Evolutionary conservation across 805 yeast genomes (phyloP).

Genomic region (Geotrichum ghanense): DNA sequence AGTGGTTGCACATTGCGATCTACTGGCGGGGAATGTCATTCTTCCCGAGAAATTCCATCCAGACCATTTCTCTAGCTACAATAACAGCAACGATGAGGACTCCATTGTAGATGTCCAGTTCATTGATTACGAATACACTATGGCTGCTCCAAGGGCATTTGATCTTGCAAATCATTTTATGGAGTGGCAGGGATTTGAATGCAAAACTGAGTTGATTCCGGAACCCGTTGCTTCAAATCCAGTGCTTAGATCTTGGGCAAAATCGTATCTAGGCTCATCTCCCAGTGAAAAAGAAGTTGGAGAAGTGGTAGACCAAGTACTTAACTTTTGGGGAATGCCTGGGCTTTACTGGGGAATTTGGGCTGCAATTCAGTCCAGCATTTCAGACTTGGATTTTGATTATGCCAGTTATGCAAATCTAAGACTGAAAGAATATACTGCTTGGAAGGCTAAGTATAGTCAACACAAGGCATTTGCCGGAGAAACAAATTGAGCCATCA

Average conservation of each 20-base stretch:
- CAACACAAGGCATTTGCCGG: no score
- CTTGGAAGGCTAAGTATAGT: no score
- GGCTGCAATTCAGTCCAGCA: constrained; percentile 64
- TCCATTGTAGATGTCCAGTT: constrained; percentile 2
- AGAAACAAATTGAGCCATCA: no score
- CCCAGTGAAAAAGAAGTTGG: constrained; percentile 24
- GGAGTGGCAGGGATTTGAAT: constrained; percentile 89
- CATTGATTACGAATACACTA: constrained; percentile 93
- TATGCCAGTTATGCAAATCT: constrained; percentile 48
- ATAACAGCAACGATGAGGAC: constrained; percentile 2
- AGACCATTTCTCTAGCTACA: constrained; percentile 4
- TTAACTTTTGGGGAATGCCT: constrained; percentile 60
- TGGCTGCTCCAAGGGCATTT: constrained; percentile 78
- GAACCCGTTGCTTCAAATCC: constrained; percentile 33
- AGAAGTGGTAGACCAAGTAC: constrained; percentile 42
- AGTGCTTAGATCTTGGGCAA: constrained; percentile 45
- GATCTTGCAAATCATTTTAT: constrained; percentile 89
- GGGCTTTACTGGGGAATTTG: constrained; percentile 82
- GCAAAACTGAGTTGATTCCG: constrained; percentile 51
- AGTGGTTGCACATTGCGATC: constrained; percentile 62
- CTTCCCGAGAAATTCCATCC: constrained; percentile 30
- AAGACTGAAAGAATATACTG: constrained; percentile 57
- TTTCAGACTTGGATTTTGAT: constrained; percentile 62
- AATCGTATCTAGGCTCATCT: constrained; percentile 34
- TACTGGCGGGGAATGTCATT: constrained; percentile 62